Evolutionary conservation across 2,329 filamentous ascomycete species (phyloP).

Genomic region (Mycosphaerella sp.): DNA sequence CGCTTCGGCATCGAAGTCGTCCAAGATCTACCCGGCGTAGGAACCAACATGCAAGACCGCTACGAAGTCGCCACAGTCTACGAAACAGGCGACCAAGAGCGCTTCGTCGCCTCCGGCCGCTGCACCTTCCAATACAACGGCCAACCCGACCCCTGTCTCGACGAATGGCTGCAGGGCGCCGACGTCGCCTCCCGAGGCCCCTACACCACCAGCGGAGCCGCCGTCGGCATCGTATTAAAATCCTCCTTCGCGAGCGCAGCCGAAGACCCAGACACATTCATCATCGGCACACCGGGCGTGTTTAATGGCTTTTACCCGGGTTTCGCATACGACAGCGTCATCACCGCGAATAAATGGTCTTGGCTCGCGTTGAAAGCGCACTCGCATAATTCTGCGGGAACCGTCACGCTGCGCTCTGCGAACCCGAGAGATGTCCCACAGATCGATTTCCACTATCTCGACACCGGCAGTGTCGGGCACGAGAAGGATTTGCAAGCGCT

Average conservation of each 20-base stretch:
- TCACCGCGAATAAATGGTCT: slow-evolving; percentile 42
- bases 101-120: slow-evolving; percentile 36
- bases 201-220: slow-evolving; percentile 49
- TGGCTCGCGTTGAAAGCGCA: slow-evolving; percentile 57
- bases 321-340: slow-evolving; percentile 44
- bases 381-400: slow-evolving; percentile 56
- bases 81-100: slow-evolving; percentile 35
- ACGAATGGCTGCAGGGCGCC: slow-evolving; percentile 39
- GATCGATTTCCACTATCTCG: slow-evolving; percentile 58
- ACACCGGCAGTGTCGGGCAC: slow-evolving; percentile 39
- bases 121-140: slow-evolving; percentile 34
- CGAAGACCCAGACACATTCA: slow-evolving; percentile 49
- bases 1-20: slow-evolving; percentile 50
- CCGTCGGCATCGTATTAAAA: slow-evolving; percentile 43
- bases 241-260: slow-evolving; percentile 36
- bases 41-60: slow-evolving; percentile 59
- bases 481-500: slow-evolving; percentile 46
- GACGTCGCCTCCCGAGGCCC: slow-evolving; percentile 36
- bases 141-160: slow-evolving; percentile 39
- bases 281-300: slow-evolving; percentile 50
- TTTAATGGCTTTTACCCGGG: slow-evolving; percentile 53
- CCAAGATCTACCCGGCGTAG: slow-evolving; percentile 56
- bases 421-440: slow-evolving; percentile 59
- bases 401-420: slow-evolving; percentile 54
- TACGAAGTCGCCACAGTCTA: slow-evolving; percentile 50